Conservation (phyloP, 129 eudicot species). For the Tanacetum coccineum region DNA sequence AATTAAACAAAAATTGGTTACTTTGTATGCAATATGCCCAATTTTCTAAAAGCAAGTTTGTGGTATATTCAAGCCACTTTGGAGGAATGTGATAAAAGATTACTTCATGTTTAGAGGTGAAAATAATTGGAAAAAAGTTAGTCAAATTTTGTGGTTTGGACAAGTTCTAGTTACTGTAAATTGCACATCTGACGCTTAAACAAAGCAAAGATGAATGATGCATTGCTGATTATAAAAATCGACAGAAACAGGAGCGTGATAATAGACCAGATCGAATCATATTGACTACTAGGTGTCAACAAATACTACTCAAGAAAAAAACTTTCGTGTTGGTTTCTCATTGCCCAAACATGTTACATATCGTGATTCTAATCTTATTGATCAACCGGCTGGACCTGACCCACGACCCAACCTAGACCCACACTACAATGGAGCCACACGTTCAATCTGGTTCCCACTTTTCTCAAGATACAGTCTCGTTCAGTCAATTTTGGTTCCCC, state of each 20-base stretch:
- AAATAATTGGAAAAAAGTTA: background rate
- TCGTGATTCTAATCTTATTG: slow-evolving; percentile 6
- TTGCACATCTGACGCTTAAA: too few species aligned
- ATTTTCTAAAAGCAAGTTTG: background rate
- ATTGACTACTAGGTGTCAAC: slow-evolving; percentile 8
- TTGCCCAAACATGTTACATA: slow-evolving; percentile 4
- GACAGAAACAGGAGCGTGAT: slow-evolving; percentile 2
- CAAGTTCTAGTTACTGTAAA: too few species aligned
- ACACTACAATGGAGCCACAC: slow-evolving; percentile 21
- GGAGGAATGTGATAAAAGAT: slow-evolving; percentile 6
- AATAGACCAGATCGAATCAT: background rate
- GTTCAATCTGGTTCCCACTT: slow-evolving; percentile 27
- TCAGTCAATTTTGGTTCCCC: slow-evolving; percentile 27
- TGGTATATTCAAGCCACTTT: slow-evolving; percentile 2
- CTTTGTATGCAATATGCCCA: background rate
- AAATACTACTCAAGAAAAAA: slow-evolving; percentile 10
- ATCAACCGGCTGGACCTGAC: slow-evolving; percentile 16
- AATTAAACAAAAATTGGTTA: background rate
- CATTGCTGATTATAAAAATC: background rate
- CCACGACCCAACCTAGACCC: too few species aligned
- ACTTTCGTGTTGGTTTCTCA: slow-evolving; percentile 19
- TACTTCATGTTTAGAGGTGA: background rate
- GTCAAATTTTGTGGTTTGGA: background rate
- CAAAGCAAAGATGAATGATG: slow-evolving; percentile 18
- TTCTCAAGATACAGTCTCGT: slow-evolving; percentile 17